A percentile compares a stretch with the other conserved stretches of the same genome.
phyloP scores from a whole-genome alignment of 768 basidiomycete species.

The Suillus cothurnatus region DNA sequence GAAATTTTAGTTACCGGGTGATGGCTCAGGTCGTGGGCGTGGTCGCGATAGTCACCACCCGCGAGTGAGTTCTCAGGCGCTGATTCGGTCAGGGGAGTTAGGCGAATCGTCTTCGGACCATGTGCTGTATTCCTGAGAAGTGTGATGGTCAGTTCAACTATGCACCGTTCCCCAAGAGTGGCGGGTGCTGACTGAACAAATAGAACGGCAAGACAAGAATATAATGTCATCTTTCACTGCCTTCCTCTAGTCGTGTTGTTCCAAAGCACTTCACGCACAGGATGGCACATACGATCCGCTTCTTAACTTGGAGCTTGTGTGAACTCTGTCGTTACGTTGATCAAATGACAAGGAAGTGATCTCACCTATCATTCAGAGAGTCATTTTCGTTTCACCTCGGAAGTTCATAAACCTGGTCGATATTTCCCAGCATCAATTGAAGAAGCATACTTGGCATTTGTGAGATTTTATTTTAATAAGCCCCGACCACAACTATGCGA shows the following conservation, averaged over 20 bases:
- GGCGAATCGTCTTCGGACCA: background rate
- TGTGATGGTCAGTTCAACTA: background rate
- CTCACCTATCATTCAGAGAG: background rate
- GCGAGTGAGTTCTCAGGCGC: background rate
- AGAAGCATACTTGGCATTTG: background rate
- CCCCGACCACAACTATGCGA: background rate
- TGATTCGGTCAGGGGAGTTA: background rate
- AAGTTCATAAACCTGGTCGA: background rate
- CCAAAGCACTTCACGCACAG: background rate
- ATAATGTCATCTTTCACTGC: background rate
- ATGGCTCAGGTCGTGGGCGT: background rate
- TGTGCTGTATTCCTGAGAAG: background rate
- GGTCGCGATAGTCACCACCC: background rate
- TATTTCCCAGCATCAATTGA: background rate
- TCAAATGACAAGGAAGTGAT: background rate
- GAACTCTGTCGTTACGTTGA: background rate
- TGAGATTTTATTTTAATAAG: background rate
- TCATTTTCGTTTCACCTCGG: background rate
- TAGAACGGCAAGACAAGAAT: background rate
- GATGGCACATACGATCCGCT: background rate
- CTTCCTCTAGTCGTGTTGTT: background rate
- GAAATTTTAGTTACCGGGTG: background rate
- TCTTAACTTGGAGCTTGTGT: background rate
- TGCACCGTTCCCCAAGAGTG: background rate
- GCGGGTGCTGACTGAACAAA: background rate